These are phyloP conservation scores for Acer saccharum DNA, from an alignment of 345 rosid genomes.

Conservation along the genomic window DNA sequence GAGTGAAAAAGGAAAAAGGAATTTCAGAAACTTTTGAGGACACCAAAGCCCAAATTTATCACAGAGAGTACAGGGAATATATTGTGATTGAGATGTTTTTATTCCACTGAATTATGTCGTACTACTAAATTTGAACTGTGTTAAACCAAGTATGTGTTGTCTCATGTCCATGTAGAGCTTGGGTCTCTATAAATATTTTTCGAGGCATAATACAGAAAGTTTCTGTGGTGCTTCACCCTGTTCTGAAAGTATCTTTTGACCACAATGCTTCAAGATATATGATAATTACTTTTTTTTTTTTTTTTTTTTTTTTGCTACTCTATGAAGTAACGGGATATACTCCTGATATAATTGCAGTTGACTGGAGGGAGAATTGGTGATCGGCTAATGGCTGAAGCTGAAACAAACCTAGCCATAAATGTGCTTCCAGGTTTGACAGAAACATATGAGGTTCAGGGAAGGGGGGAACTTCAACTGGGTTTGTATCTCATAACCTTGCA, in stretches of 20 bases:
- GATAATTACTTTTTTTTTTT: not conserved
- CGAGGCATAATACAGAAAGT: not conserved
- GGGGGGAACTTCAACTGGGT: constrained; percentile 99
- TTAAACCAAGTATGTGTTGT: not conserved
- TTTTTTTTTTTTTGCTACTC: not conserved
- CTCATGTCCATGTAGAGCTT: not conserved
- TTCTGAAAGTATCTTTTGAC: not conserved
- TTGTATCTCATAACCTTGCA: constrained; percentile 30
- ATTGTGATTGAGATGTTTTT: not conserved
- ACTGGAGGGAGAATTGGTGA: constrained; percentile 93
- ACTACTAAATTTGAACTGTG: not conserved
- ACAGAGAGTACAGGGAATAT: not conserved
- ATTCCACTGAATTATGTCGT: not conserved
- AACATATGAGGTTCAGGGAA: constrained; percentile 93
- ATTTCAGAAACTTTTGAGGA: not conserved
- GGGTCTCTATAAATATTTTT: not conserved
- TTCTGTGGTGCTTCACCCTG: not conserved
- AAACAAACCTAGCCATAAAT: constrained; percentile 97
- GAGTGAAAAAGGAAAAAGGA: not conserved
- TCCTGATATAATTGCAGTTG: constrained; percentile 51
- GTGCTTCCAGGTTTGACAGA: constrained; percentile 88
- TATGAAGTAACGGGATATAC: constrained; percentile 20
- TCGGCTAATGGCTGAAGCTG: constrained; percentile 89
- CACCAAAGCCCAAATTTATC: not conserved
- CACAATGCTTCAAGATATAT: not conserved